Conservation (phyloP, 2,329 filamentous ascomycete genomes). For the Apiospora sp. region DNA sequence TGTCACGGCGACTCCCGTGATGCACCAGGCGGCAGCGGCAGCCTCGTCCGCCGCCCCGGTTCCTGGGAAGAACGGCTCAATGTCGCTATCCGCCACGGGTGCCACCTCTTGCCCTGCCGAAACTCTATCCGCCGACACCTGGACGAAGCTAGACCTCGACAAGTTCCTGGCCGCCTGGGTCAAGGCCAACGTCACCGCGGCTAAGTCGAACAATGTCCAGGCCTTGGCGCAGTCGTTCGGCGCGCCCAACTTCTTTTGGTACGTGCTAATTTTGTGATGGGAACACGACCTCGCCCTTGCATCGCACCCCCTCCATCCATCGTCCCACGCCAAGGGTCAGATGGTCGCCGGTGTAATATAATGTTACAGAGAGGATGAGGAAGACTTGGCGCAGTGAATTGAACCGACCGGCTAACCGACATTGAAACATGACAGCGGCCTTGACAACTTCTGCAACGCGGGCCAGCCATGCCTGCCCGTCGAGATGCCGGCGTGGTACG, state of each 20-base stretch:
- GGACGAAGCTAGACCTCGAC: constrained; percentile 21
- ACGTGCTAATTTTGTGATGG: background rate
- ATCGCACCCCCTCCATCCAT: background rate
- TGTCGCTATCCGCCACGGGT: background rate
- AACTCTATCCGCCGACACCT: constrained; percentile 5
- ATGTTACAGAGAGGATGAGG: background rate
- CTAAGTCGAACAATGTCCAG: constrained; percentile 20
- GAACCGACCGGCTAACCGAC: background rate
- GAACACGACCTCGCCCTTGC: background rate
- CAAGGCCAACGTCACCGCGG: constrained; percentile 14
- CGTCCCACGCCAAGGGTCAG: background rate
- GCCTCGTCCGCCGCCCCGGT: background rate
- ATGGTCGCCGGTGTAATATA: too few species aligned
- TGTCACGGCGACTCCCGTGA: background rate
- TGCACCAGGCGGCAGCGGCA: background rate
- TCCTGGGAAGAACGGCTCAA: background rate
- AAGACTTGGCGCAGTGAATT: background rate
- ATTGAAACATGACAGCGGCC: background rate
- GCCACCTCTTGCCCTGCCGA: constrained; percentile 12
- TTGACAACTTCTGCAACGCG: constrained; percentile 25
- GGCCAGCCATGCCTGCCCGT: constrained; percentile 24
- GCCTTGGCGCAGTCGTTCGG: constrained; percentile 21
- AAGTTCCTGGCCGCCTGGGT: constrained; percentile 19
- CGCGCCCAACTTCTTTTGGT: constrained; percentile 25
- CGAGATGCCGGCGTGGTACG: constrained; percentile 19